These are phyloP conservation scores for Scheffersomyces insectosa DNA, from an alignment of 1,139 yeast genomes.

Conservation along the genomic window DNA sequence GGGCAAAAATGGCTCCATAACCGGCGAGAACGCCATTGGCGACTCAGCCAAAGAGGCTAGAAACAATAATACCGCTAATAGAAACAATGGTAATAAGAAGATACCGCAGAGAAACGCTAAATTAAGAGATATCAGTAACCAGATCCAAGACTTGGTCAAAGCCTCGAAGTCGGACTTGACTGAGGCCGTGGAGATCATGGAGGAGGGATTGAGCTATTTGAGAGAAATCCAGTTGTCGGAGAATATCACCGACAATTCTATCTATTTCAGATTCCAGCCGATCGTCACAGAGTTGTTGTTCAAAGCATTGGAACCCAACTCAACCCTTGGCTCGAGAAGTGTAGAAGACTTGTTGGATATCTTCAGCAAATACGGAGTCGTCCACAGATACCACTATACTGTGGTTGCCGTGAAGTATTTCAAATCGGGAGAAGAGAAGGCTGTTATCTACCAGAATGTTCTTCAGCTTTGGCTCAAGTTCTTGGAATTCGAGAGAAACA, in stretches of 20 bases:
- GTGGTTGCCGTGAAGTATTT: conserved; percentile 24
- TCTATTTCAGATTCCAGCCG: conserved; percentile 30
- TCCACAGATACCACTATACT: conserved; percentile 35
- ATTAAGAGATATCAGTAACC: conserved; percentile 36
- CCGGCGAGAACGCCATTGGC: not conserved
- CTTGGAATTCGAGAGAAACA: conserved; percentile 26
- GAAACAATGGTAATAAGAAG: conserved; percentile 2
- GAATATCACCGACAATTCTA: conserved; percentile 24
- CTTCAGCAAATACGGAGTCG: conserved; percentile 28
- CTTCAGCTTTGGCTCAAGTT: conserved; percentile 37
- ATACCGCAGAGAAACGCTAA: conserved; percentile 19
- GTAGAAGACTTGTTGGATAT: conserved; percentile 28
- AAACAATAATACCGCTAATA: not conserved
- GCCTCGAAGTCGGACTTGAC: conserved; percentile 18
- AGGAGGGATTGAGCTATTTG: conserved; percentile 44
- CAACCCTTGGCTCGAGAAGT: conserved; percentile 14
- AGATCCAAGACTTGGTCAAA: conserved; percentile 28
- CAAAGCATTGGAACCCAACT: conserved; percentile 17
- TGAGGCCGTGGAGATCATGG: conserved; percentile 41
- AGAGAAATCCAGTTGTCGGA: conserved; percentile 40
- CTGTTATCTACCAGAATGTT: conserved; percentile 21
- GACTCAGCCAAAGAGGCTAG: not conserved
- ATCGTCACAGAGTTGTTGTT: conserved; percentile 23
- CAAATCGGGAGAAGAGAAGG: conserved; percentile 11
- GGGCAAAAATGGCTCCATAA: not conserved